phyloP scores from a whole-genome alignment of 345 rosid genomes.

The Capsella bursapastoris region DNA sequence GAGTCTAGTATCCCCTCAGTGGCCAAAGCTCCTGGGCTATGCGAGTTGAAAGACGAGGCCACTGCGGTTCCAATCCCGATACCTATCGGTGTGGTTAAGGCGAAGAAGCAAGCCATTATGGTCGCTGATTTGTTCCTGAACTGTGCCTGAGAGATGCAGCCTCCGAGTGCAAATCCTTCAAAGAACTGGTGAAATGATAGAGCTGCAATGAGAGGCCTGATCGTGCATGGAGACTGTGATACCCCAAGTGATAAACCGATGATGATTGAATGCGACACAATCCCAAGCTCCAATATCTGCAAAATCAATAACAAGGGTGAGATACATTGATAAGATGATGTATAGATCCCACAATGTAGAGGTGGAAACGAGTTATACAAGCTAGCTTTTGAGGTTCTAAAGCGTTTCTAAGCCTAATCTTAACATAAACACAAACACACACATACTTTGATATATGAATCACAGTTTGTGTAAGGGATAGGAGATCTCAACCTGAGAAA shows the following conservation, averaged over 20 bases:
- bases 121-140: conserved; percentile 59
- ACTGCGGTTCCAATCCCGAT: conserved; percentile 71
- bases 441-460: background rate
- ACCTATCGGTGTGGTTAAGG: conserved; percentile 74
- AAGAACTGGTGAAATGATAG: conserved; percentile 94
- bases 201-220: conserved; percentile 85
- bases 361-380: background rate
- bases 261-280: conserved; percentile 89
- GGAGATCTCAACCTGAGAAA: conserved; percentile 68
- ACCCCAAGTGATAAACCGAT: conserved; percentile 92
- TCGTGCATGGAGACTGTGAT: conserved; percentile 77
- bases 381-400: conserved; percentile 3
- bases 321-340: background rate
- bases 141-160: conserved; percentile 92
- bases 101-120: conserved; percentile 82
- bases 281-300: conserved; percentile 93
- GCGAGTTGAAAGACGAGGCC: conserved; percentile 66
- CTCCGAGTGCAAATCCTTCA: conserved; percentile 95
- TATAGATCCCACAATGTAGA: background rate
- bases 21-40: conserved; percentile 61
- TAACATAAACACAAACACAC: background rate
- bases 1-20: conserved; percentile 84
- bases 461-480: background rate
- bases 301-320: background rate
- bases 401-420: background rate